Percentiles rank a stretch among this genome's conserved stretches.
Conservation (phyloP, 1,139 yeast species). For the Suhomyces kunorum region DNA sequence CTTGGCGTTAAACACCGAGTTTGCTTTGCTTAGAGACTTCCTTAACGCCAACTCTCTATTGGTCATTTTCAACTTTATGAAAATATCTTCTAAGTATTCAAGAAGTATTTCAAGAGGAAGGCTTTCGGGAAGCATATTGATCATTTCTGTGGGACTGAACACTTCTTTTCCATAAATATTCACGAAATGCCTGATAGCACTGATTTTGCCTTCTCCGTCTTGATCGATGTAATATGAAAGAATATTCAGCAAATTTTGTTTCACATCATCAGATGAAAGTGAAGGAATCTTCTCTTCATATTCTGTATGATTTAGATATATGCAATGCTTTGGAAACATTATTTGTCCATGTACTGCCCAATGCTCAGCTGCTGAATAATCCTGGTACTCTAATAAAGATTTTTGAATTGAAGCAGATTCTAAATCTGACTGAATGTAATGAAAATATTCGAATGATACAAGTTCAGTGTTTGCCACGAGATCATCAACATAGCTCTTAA, state of each 20-base stretch:
- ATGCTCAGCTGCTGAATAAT: slow-evolving; percentile 40
- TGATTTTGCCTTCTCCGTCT: slow-evolving; percentile 12
- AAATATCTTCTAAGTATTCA: slow-evolving; percentile 26
- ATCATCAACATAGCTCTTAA: background rate
- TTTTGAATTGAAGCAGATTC: slow-evolving; percentile 4
- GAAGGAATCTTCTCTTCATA: background rate
- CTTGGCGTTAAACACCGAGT: slow-evolving; percentile 23
- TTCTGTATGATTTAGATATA: slow-evolving; percentile 16
- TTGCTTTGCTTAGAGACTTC: slow-evolving; percentile 35
- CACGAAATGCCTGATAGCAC: slow-evolving; percentile 35
- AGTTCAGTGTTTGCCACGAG: background rate
- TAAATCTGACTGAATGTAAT: slow-evolving; percentile 7
- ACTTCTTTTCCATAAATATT: slow-evolving; percentile 23
- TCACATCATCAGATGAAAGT: background rate
- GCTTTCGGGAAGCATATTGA: slow-evolving; percentile 33
- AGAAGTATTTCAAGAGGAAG: slow-evolving; percentile 36
- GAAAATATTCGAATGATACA: slow-evolving; percentile 14
- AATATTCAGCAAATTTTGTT: slow-evolving; percentile 19
- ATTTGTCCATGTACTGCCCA: slow-evolving; percentile 26
- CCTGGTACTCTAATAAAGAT: slow-evolving; percentile 21
- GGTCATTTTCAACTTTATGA: slow-evolving; percentile 25
- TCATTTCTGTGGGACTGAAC: slow-evolving; percentile 28
- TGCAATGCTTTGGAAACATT: slow-evolving; percentile 25
- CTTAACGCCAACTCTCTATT: slow-evolving; percentile 24
- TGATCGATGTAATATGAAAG: slow-evolving; percentile 25